Evolutionary conservation across 352 stramenopile genomes (phyloP), one percentile per base, ranked within the genome.

Genomic region (Pythium dissimile): DNA sequence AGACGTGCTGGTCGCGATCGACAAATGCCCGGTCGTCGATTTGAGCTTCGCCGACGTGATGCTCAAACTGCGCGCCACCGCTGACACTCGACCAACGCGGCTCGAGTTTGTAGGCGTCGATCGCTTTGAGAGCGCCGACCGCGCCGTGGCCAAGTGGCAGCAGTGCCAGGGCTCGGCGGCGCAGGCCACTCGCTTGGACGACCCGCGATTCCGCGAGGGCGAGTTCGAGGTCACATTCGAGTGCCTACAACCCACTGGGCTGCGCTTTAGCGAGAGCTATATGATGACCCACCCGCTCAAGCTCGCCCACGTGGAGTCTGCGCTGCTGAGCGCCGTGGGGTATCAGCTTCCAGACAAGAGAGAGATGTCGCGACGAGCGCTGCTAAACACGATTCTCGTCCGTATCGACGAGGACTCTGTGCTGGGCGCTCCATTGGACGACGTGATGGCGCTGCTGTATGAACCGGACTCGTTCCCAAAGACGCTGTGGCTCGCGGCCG

Each of bases 171-270:
- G 32, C n/a, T 48, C 51, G 2, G 31, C n/a, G 16, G 51, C 24
- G 5, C 38, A 30, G 28, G 44, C 16, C 10, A 18, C 27, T 28
- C 28, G 41, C 37, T 43, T 48, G 11, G 55, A 57, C 27, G 50
- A 57, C n/a, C 46, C 47, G n/a, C 52, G 52, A 1, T 42, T 58
- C 0, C 54, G 46, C 16, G 70, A 73, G 34, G 71, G 71, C 34
- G 71, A 79, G 54, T 79, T 79, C 37, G 67, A 79, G 11, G 64
- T 76, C 16, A 35, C 51, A 1, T 79, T 79, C 47, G 47, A 37
- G 9, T 27, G 64, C 32, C 62, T 57, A n/a, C 63, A 79, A 42
- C 66, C 60, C 30, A 72, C 65, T 20, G 71, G 71, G 1, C 48
- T 79, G 15, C 64, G 67, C 28, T 67, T 79, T n/a, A 51, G 31